Conservation (phyloP, 2,329 filamentous ascomycete species). For the Epichloe hybrida region DNA sequence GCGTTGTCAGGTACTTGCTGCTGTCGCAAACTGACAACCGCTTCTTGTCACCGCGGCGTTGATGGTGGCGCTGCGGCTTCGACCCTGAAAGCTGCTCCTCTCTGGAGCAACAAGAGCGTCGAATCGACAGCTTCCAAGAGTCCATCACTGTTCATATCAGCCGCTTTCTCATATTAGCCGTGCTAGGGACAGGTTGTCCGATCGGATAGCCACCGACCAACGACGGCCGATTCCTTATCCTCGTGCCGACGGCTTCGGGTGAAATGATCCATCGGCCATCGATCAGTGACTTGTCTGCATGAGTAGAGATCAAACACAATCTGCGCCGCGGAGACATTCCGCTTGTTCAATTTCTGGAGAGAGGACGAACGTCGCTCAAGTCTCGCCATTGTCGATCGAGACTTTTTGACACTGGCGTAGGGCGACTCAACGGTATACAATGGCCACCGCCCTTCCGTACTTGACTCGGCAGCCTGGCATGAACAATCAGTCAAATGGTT, state of each 20-base stretch:
- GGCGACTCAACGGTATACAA: conserved; percentile 8
- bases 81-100: not conserved
- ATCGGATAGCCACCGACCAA: conserved; percentile 2
- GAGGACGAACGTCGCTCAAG: not conserved
- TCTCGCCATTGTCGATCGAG: not conserved
- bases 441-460: conserved; percentile 30
- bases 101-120: conserved; percentile 8
- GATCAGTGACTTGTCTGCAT: not conserved
- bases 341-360: not conserved
- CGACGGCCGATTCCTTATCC: not conserved
- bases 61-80: conserved; percentile 1
- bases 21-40: conserved; percentile 3
- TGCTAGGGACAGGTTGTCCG: not conserved
- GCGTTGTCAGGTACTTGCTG: not conserved
- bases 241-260: not conserved
- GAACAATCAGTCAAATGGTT: conserved; percentile 21
- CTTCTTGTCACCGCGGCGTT: conserved; percentile 2
- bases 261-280: not conserved
- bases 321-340: not conserved
- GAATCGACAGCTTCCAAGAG: conserved; percentile 8
- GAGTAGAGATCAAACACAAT: not conserved
- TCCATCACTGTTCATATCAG: not conserved
- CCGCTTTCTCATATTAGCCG: not conserved
- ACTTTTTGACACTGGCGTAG: not conserved
- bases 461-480: conserved; percentile 26